Conservation (phyloP, 2,329 filamentous ascomycete species). For the Leptodontidium sp. region DNA sequence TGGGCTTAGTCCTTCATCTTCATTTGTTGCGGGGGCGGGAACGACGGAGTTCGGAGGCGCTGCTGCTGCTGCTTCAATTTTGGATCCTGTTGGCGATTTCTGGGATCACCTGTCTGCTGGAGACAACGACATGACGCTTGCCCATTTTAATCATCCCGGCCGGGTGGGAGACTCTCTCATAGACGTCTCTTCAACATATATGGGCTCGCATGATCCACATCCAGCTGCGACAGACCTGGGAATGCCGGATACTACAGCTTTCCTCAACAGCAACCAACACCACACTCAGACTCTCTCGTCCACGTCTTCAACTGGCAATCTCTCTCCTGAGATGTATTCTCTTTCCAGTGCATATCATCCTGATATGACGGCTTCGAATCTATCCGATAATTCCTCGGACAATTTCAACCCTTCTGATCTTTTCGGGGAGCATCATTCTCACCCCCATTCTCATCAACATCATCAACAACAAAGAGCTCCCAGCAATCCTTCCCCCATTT, state of each 20-base stretch:
- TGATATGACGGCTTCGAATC: not conserved
- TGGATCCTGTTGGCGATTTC: constrained; percentile 17
- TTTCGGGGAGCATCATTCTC: not conserved
- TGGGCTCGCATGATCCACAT: not conserved
- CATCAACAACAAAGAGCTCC: not conserved
- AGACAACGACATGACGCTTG: constrained; percentile 17
- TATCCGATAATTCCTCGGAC: not conserved
- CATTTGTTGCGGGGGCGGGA: not conserved
- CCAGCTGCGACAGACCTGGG: not conserved
- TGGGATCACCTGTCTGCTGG: constrained; percentile 20
- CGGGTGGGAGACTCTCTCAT: not conserved
- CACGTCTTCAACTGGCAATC: not conserved
- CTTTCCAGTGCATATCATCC: constrained; percentile 1
- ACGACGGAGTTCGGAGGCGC: constrained; percentile 1
- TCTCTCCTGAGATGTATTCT: constrained; percentile 11
- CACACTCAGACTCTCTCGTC: not conserved
- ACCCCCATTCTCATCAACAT: no score
- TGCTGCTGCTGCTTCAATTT: not conserved
- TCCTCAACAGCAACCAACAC: not conserved
- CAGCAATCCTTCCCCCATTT: not conserved
- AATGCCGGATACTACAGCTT: constrained; percentile 19
- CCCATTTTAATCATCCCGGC: not conserved
- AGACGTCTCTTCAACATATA: constrained; percentile 3
- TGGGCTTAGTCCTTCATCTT: not conserved
- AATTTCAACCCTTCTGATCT: constrained; percentile 3